Conservation (phyloP, 495 filamentous ascomycete genomes). For the Staphylotrichum tortipilum region DNA sequence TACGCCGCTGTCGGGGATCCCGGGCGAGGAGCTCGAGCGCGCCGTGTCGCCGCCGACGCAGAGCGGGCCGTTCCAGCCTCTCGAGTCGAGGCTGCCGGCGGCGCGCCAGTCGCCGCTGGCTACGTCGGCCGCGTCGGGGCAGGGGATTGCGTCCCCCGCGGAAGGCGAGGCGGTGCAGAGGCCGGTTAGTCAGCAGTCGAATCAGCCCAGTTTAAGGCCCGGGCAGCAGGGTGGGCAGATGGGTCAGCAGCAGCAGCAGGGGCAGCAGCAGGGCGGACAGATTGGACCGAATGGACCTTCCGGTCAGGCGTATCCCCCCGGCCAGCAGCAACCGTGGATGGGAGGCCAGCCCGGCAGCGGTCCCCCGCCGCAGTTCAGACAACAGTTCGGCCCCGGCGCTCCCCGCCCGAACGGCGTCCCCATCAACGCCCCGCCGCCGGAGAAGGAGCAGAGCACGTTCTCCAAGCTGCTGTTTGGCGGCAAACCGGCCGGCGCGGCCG, state of each 20-base stretch:
- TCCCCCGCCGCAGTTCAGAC: conserved; percentile 1
- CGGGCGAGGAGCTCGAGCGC: conserved; percentile 3
- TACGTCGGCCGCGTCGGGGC: too few species aligned
- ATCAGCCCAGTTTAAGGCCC: conserved; percentile 2
- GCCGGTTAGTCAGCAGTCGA: conserved; percentile 3
- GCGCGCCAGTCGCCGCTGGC: conserved; percentile 4
- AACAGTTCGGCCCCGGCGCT: conserved; percentile 5
- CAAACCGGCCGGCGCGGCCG: conserved; percentile 3
- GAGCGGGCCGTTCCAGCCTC: background rate
- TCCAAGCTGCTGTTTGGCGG: conserved; percentile 27
- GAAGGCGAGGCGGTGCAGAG: background rate
- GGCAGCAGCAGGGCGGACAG: conserved; percentile 4
- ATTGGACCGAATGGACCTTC: background rate
- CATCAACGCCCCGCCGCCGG: conserved; percentile 5
- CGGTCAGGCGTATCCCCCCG: background rate
- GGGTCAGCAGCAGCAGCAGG: too few species aligned
- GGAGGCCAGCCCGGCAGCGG: background rate
- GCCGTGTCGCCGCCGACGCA: background rate
- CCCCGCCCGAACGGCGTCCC: conserved; percentile 8
- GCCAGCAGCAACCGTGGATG: conserved; percentile 1
- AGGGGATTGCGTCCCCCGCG: background rate
- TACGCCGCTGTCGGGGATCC: background rate
- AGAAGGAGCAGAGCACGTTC: conserved; percentile 27
- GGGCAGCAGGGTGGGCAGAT: conserved; percentile 2
- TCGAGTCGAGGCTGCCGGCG: background rate